phyloP scores from a whole-genome alignment of 345 rosid species.

The Salix viminalis region DNA sequence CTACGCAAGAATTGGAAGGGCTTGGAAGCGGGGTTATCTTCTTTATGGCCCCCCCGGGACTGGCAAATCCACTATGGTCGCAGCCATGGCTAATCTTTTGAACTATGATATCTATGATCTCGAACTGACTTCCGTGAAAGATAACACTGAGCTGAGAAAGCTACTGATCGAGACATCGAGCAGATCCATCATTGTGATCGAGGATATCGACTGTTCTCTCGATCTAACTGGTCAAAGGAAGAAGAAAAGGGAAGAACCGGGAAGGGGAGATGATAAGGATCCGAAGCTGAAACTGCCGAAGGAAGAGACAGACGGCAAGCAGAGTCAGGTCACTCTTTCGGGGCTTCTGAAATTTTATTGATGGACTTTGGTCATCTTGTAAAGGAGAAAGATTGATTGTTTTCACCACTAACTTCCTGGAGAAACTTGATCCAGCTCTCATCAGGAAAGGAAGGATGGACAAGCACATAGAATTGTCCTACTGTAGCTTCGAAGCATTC shows the following conservation, averaged over 20 bases:
- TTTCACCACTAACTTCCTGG: constrained; percentile 2
- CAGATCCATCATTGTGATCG: constrained; percentile 3
- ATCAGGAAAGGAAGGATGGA: constrained; percentile 5
- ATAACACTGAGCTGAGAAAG: constrained; percentile 6
- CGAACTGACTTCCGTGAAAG: not conserved
- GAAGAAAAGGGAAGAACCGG: constrained; percentile 3
- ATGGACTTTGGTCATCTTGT: constrained; percentile 2
- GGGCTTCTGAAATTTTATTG: constrained; percentile 5
- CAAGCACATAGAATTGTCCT: constrained; percentile 6
- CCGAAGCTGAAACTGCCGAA: not conserved
- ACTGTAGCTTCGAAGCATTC: constrained; percentile 2
- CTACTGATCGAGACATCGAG: not conserved
- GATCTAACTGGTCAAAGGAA: constrained; percentile 2
- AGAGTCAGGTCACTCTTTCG: constrained; percentile 4
- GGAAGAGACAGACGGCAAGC: not conserved
- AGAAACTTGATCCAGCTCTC: constrained; percentile 8
- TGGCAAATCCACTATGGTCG: constrained; percentile 5
- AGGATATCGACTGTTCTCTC: constrained; percentile 4
- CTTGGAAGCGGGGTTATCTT: constrained; percentile 6
- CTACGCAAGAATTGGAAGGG: constrained; percentile 8
- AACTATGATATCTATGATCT: constrained; percentile 4
- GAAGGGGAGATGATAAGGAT: not conserved
- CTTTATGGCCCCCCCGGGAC: not conserved
- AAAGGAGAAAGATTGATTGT: constrained; percentile 2
- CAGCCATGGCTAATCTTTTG: constrained; percentile 6